Evolutionary conservation across 257 asterid genomes (phyloP).

Genomic region (Schizonepeta tenuifolia): DNA sequence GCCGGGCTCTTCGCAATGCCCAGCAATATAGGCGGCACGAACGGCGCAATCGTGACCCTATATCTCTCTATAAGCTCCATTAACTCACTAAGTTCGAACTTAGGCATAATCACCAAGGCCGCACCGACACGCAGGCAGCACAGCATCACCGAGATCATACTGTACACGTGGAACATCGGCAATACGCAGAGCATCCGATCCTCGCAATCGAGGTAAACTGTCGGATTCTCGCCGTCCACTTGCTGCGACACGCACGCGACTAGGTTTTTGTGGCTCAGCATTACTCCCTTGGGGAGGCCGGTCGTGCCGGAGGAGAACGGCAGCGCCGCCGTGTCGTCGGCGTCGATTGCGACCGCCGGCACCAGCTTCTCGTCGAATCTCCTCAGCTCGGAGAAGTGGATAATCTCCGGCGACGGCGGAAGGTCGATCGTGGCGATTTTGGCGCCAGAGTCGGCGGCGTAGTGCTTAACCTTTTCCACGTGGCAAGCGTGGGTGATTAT

Average conservation of each 20-base stretch:
- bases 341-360: conserved; percentile 35
- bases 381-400: conserved; percentile 41
- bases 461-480: conserved; percentile 38
- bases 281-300: conserved; percentile 65
- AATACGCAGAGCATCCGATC: conserved; percentile 51
- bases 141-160: conserved; percentile 44
- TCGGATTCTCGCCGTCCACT: conserved; percentile 61
- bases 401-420: conserved; percentile 32
- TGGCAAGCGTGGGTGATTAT: conserved; percentile 54
- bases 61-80: conserved; percentile 43
- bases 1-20: conserved; percentile 48
- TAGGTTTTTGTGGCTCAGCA: conserved; percentile 60
- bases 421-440: conserved; percentile 43
- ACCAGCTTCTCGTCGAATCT: conserved; percentile 39
- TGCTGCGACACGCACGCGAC: conserved; percentile 52
- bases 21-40: conserved; percentile 65
- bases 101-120: conserved; percentile 47
- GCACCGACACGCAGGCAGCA: conserved; percentile 50
- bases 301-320: conserved; percentile 71
- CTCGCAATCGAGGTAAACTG: conserved; percentile 20
- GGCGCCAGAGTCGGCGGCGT: conserved; percentile 23
- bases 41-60: conserved; percentile 54
- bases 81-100: conserved; percentile 45
- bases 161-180: conserved; percentile 60
- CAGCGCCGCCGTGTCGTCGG: conserved; percentile 52